A percentile compares a stretch with the other conserved stretches of the same genome.
phyloP scores from a whole-genome alignment of 352 stramenopile species.

The Globisporangium cystogenes region DNA sequence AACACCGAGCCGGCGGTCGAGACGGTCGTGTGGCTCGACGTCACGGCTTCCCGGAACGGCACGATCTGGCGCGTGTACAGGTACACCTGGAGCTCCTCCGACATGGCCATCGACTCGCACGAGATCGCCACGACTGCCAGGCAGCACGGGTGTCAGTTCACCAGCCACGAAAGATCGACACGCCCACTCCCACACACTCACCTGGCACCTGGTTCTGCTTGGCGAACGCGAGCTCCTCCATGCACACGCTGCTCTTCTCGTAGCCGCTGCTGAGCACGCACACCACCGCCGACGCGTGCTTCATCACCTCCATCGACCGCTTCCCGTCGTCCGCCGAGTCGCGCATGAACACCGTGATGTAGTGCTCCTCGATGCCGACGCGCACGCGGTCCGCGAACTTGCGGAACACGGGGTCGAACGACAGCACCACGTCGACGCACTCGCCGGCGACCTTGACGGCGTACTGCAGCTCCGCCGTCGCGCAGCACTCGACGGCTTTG shows the following conservation, averaged over 20 bases:
- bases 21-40: slow-evolving; percentile 29
- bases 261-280: slow-evolving; percentile 70
- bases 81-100: slow-evolving; percentile 72
- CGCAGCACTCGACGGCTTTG: slow-evolving; percentile 67
- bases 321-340: slow-evolving; percentile 32
- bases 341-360: slow-evolving; percentile 72
- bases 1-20: slow-evolving; percentile 13
- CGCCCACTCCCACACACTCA: slow-evolving; percentile 10
- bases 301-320: slow-evolving; percentile 46
- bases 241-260: slow-evolving; percentile 52
- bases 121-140: slow-evolving; percentile 62
- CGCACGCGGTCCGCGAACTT: slow-evolving; percentile 55
- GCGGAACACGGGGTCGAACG: slow-evolving; percentile 62
- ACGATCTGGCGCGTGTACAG: slow-evolving; percentile 79
- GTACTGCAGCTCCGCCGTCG: slow-evolving; percentile 69
- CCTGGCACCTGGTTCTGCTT: slow-evolving; percentile 56
- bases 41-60: slow-evolving; percentile 57
- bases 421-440: slow-evolving; percentile 75
- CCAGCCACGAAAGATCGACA: no score
- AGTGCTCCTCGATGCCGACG: slow-evolving; percentile 65
- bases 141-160: neutral
- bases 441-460: slow-evolving; percentile 62
- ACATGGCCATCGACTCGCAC: slow-evolving; percentile 47
- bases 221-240: slow-evolving; percentile 72
- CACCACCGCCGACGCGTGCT: slow-evolving; percentile 60